Evolutionary conservation across 495 filamentous ascomycete species (phyloP).

Genomic region (Usnea hakonensis): DNA sequence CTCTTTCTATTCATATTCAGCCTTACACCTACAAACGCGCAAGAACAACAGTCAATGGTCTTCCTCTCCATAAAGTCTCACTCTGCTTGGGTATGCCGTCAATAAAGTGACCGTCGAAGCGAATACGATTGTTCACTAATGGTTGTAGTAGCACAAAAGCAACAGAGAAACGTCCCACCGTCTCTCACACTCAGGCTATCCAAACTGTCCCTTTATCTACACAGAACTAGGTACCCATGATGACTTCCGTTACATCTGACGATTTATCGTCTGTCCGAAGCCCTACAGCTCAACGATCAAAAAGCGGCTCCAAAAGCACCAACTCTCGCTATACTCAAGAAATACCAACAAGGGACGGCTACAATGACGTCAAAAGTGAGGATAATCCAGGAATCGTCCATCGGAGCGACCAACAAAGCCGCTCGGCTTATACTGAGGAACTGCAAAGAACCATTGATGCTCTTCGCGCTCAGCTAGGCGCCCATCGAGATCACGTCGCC

Average conservation of each 20-base stretch:
- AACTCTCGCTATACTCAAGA: not conserved
- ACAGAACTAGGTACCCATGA: not conserved
- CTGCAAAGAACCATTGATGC: slow-evolving; percentile 7
- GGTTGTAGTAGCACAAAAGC: not conserved
- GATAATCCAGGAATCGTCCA: not conserved
- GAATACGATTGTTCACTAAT: not conserved
- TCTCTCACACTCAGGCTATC: not conserved
- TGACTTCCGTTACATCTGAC: slow-evolving; percentile 10
- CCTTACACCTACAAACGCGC: not conserved
- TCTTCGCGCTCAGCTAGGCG: slow-evolving; percentile 3
- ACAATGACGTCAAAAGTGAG: not conserved
- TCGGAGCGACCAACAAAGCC: not conserved
- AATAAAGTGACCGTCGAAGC: not conserved
- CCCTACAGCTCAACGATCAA: not conserved
- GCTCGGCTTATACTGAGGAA: slow-evolving; percentile 9
- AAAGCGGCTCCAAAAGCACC: not conserved
- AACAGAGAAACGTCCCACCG: not conserved
- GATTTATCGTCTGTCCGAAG: not conserved
- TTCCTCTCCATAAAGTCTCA: not conserved
- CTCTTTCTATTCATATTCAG: not conserved
- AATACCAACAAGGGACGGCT: not conserved
- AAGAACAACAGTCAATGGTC: not conserved
- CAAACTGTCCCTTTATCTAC: not conserved
- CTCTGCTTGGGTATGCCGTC: not conserved
- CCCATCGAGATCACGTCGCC: not conserved